Conservation (phyloP, 2,329 filamentous ascomycete species). For the Bretziella fagacearum region DNA sequence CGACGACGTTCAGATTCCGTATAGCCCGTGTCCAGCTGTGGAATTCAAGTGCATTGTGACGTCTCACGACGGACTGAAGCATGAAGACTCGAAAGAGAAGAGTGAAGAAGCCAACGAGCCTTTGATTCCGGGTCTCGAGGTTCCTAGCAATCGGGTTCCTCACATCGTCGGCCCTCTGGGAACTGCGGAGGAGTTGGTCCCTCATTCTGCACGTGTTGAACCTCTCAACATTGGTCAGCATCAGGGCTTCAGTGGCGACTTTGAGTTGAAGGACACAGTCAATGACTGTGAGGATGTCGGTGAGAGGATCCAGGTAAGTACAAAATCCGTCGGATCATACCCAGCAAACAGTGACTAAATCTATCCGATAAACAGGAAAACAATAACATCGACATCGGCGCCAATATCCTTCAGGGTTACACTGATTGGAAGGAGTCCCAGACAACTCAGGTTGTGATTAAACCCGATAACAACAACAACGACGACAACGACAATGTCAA, state of each 20-base stretch:
- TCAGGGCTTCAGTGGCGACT: too few species aligned
- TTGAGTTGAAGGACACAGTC: not conserved
- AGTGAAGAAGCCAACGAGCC: too few species aligned
- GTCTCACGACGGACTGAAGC: too few species aligned
- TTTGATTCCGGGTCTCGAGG: not conserved
- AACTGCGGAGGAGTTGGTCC: not conserved
- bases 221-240: not conserved
- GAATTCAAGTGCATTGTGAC: not conserved
- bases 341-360: too few species aligned
- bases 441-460: too few species aligned
- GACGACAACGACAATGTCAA: too few species aligned
- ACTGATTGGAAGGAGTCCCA: slow-evolving; percentile 6
- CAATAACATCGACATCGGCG: not conserved
- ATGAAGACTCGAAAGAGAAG: too few species aligned
- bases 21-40: not conserved
- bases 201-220: not conserved
- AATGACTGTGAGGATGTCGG: not conserved
- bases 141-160: not conserved
- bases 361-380: too few species aligned
- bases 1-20: not conserved
- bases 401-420: slow-evolving; percentile 8
- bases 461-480: too few species aligned
- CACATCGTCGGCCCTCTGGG: not conserved
- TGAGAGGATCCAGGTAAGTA: too few species aligned
- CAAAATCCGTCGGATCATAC: too few species aligned